Percentiles rank a stretch among this genome's conserved stretches.
Conservation (phyloP, 2,329 filamentous ascomycete genomes). For the Epicoccum nigrum region DNA sequence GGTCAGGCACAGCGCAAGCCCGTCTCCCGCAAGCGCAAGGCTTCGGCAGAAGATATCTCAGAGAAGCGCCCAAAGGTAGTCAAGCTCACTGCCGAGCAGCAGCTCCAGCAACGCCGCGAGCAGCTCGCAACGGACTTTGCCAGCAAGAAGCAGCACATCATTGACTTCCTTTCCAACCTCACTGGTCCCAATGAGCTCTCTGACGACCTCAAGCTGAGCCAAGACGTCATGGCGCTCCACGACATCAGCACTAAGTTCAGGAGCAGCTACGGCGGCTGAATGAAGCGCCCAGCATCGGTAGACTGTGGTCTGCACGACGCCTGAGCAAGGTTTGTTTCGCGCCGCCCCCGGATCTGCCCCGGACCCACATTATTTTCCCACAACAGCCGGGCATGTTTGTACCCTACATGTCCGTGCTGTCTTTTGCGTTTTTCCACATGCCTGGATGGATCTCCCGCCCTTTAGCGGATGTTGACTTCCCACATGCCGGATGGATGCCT, state of each 20-base stretch:
- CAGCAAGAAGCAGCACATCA: conserved; percentile 44
- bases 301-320: conserved; percentile 28
- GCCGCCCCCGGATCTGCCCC: conserved; percentile 24
- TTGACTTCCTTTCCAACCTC: conserved; percentile 40
- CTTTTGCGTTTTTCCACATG: conserved; percentile 26
- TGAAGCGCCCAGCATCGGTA: conserved; percentile 16
- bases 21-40: conserved; percentile 45
- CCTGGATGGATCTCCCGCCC: conserved; percentile 32
- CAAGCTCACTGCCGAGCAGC: conserved; percentile 43
- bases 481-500: conserved; percentile 34
- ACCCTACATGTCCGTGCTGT: conserved; percentile 30
- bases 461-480: conserved; percentile 30
- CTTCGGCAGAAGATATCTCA: conserved; percentile 34
- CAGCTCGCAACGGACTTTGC: conserved; percentile 40
- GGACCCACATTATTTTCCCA: conserved; percentile 20
- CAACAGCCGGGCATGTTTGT: conserved; percentile 27
- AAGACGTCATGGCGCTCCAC: conserved; percentile 43
- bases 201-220: conserved; percentile 44
- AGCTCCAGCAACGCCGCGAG: conserved; percentile 40
- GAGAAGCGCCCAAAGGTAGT: conserved; percentile 45
- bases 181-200: conserved; percentile 43
- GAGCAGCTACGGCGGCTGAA: conserved; percentile 44
- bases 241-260: conserved; percentile 44
- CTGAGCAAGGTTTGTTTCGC: conserved; percentile 40
- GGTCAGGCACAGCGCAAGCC: conserved; percentile 36